Evolutionary conservation across 2,329 filamentous ascomycete genomes (phyloP), one percentile per base, ranked within the genome.

Genomic region (Phyllosticta citribraziliensis): DNA sequence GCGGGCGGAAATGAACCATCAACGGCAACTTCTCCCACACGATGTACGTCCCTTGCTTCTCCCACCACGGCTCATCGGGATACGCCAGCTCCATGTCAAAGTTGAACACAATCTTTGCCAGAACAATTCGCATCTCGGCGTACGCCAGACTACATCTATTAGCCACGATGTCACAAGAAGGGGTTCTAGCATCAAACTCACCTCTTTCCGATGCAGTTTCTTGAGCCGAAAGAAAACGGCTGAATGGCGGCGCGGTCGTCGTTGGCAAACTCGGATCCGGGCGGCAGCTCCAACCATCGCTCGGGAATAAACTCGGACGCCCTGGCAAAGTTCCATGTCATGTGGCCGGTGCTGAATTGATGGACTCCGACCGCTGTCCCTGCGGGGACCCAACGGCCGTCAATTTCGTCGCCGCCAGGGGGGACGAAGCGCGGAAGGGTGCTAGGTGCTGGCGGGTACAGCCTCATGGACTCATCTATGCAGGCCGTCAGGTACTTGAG

Each of bases 401-500:
- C 56, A 19, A 71, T 52, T 5, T 35, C 55, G 22, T 71, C 70
- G 3, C 65, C 74, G 5, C 70, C 72, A 3, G 62, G 52, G 8
- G 72, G 70, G 0, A 66, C 66, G 1, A 35, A 20, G 10, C 75
- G 68, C 4, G 71, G 68, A 9, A 74, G 61, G 1, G 72, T 71
- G 9, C 65, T 64, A 0, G 76, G 69, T 1, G 78, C 70, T 0
- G 78, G 77, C 2, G 78, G 77, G 64, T 76, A 77, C 10, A 77
- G 69, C 1, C 79, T 67, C 5, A 80, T 65, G 0, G 69, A 73
- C 63, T 79, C 76, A 20, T 77, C 73, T 6, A 79, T 66, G 33
- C 71, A 73, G 0, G 53, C 58, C 24, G 20, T 33, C 20, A 60
- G 19, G 27, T 60, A 60, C 22, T 5, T n/a, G 53, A 60, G 19